These are phyloP conservation scores for Tylopilus felleus DNA, from an alignment of 768 basidiomycete genomes.

Conservation along the genomic window DNA sequence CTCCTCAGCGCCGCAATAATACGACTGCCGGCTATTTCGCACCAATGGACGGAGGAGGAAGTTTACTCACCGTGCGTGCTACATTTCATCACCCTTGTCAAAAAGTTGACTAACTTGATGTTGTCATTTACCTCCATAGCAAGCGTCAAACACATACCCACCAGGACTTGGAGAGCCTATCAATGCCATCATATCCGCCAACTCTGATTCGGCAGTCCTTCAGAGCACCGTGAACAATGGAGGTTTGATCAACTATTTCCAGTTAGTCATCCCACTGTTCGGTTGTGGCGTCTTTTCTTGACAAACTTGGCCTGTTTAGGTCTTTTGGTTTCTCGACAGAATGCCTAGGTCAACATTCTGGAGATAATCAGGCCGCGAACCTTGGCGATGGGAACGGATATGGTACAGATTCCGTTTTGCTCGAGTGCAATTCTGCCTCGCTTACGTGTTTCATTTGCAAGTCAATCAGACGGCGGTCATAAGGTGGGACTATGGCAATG, in stretches of 20 bases:
- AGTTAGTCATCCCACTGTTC: conserved; percentile 45
- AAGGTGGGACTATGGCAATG: conserved; percentile 80
- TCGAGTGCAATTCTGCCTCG: neutral
- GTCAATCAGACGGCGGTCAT: conserved; percentile 83
- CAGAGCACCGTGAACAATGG: conserved; percentile 57
- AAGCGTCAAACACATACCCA: conserved; percentile 57
- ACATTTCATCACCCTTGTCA: neutral
- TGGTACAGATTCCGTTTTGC: conserved; percentile 41
- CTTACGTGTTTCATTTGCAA: conserved; percentile 25
- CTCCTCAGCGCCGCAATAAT: conserved; percentile 18
- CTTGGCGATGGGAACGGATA: conserved; percentile 81
- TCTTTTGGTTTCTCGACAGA: conserved; percentile 72
- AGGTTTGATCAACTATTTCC: conserved; percentile 77
- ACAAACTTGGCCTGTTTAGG: conserved; percentile 23
- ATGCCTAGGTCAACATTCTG: conserved; percentile 81
- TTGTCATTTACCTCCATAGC: conserved; percentile 32
- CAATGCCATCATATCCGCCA: conserved; percentile 75
- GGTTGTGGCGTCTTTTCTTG: neutral
- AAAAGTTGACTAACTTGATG: neutral
- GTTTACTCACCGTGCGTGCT: conserved; percentile 63
- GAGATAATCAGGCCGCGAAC: conserved; percentile 64
- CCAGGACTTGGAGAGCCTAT: conserved; percentile 81
- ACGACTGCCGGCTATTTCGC: conserved; percentile 53
- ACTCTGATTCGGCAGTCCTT: conserved; percentile 70
- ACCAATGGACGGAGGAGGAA: conserved; percentile 56